Percentiles rank a stretch among this genome's conserved stretches.
Conservation (phyloP, 2,329 filamentous ascomycete genomes). For the Paradendryphiella salina region DNA sequence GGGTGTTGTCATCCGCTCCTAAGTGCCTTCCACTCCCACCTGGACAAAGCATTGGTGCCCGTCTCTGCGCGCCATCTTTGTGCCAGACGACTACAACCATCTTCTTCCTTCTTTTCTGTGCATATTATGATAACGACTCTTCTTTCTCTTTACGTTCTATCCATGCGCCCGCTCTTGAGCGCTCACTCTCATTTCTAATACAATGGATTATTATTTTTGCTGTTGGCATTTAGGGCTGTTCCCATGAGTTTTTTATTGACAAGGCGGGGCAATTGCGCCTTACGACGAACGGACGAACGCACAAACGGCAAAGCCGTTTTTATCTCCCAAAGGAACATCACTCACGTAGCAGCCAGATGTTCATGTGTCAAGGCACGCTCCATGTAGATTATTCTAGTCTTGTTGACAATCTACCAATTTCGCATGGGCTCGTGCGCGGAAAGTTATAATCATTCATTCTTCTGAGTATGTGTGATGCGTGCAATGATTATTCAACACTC, state of each 20-base stretch:
- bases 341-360: slow-evolving; percentile 9
- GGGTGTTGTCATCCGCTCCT: slow-evolving; percentile 51
- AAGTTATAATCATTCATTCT: background rate
- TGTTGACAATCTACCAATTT: slow-evolving; percentile 17
- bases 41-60: slow-evolving; percentile 8
- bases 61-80: background rate
- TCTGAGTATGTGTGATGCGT: too few species aligned
- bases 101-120: slow-evolving; percentile 29
- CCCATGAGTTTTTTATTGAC: background rate
- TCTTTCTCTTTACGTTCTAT: slow-evolving; percentile 19
- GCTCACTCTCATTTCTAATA: background rate
- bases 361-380: slow-evolving; percentile 28
- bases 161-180: background rate
- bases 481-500: too few species aligned
- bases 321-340: background rate
- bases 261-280: too few species aligned
- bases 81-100: background rate
- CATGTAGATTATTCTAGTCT: slow-evolving; percentile 16
- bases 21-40: slow-evolving; percentile 10
- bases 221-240: slow-evolving; percentile 22
- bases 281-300: too few species aligned
- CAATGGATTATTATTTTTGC: slow-evolving; percentile 17
- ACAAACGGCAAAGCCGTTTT: background rate
- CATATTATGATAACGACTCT: slow-evolving; percentile 36
- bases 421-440: slow-evolving; percentile 33